Percentiles rank a stretch among this genome's conserved stretches.
These are phyloP conservation scores for Climacium dendroides DNA, from an alignment of 225 moss, liverwort and hornwort species.

Conservation along the genomic window DNA sequence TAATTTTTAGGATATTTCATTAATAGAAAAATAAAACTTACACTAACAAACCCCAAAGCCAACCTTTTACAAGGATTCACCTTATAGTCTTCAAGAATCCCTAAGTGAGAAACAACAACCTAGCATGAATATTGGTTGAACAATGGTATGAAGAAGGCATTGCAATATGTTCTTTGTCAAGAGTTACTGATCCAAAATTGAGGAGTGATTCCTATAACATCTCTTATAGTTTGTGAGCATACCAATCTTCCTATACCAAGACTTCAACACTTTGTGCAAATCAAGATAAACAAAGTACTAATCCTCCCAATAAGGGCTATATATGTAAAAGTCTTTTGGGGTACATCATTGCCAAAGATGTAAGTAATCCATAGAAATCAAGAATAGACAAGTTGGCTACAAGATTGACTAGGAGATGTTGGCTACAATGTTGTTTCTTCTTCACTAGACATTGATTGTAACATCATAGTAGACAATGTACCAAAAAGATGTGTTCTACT, in stretches of 20 bases:
- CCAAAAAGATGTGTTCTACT: no score
- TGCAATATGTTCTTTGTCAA: not conserved
- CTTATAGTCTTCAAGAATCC: not conserved
- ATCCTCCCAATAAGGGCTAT: not conserved
- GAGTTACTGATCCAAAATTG: accelerated
- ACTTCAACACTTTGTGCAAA: accelerated
- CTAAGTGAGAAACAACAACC: not conserved
- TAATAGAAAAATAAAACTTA: not conserved
- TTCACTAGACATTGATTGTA: not conserved
- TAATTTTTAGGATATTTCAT: not conserved
- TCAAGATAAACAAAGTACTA: not conserved
- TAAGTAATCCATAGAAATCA: no score
- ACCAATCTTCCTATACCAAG: not conserved
- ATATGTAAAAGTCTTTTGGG: not conserved
- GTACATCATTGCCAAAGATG: no score
- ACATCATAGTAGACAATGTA: no score
- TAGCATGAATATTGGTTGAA: not conserved
- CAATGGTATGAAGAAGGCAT: accelerated
- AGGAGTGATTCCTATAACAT: no score
- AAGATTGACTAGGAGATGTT: not conserved
- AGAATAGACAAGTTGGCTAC: no score
- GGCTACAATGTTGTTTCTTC: not conserved
- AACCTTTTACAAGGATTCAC: no score
- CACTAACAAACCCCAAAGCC: not conserved
- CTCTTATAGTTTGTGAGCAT: accelerated